Evolutionary conservation across 805 yeast genomes (phyloP).

Genomic region (Millerozyma miso): DNA sequence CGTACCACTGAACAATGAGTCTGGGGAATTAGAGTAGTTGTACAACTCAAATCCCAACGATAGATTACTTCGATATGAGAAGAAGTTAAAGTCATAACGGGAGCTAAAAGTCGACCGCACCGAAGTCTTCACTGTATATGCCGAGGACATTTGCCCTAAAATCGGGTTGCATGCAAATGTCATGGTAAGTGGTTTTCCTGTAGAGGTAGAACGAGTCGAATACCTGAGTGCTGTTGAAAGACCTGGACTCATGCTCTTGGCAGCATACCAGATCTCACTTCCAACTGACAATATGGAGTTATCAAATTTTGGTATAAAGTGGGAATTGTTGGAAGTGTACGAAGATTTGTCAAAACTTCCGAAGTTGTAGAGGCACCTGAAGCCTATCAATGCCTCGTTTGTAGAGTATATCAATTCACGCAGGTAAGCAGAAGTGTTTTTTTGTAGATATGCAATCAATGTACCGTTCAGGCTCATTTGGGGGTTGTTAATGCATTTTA

Average conservation of each 20-base stretch:
- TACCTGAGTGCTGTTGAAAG: slow-evolving; percentile 81
- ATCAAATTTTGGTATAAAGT: slow-evolving; percentile 45
- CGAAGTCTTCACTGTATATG: slow-evolving; percentile 81
- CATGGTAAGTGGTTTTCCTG: slow-evolving; percentile 87
- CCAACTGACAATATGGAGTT: slow-evolving; percentile 73
- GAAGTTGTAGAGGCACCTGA: slow-evolving; percentile 72
- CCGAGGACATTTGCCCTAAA: slow-evolving; percentile 82
- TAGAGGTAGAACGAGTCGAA: slow-evolving; percentile 76
- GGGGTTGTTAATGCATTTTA: slow-evolving; percentile 73
- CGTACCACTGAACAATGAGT: neutral
- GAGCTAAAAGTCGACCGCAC: slow-evolving; percentile 74
- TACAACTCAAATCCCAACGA: slow-evolving; percentile 85
- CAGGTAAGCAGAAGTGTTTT: slow-evolving; percentile 56
- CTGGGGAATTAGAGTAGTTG: slow-evolving; percentile 35
- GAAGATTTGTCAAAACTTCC: slow-evolving; percentile 18
- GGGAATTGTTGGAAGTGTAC: slow-evolving; percentile 34
- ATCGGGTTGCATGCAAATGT: slow-evolving; percentile 85
- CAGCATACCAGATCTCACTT: slow-evolving; percentile 85
- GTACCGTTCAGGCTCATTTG: slow-evolving; percentile 49
- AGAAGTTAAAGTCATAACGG: slow-evolving; percentile 82
- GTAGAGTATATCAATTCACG: slow-evolving; percentile 79
- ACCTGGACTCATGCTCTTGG: slow-evolving; percentile 82
- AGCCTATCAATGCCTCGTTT: slow-evolving; percentile 78
- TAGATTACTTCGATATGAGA: slow-evolving; percentile 84
- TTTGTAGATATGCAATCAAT: slow-evolving; percentile 67